Evolutionary conservation across 257 asterid species (phyloP), one percentile per base, ranked within the genome.

Genomic region (Nicotiana otophora): DNA sequence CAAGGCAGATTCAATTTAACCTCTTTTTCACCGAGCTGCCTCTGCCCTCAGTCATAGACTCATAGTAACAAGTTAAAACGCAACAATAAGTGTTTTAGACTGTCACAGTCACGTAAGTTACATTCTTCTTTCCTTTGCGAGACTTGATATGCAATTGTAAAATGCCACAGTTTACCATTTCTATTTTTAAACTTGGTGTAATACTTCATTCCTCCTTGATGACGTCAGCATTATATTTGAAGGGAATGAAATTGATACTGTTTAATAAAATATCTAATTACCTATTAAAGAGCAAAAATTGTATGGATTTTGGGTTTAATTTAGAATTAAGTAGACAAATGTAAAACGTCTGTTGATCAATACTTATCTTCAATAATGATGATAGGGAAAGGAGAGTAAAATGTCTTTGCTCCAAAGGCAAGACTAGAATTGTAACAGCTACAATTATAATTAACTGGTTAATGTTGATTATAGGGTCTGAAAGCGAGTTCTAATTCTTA

Each of bases 341-440:
- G 10, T 69, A 10, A 9, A 39, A 5, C 1, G 34, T 42, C 9
- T 42, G 78, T 20, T 42, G 33, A 39, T 61, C 76, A 42, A 60
- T 54, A 26, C 15, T 48, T 4, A 34, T 58, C 39, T 15, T 23
- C 11, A 10, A 3, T 61, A 31, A 34, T 79, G 3, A 74, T 26
- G 81, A 74, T 58, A 30, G 9, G 34, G 54, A 62, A 36, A 74
- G 65, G 48, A 19, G 12, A 39, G 0, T 16, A 55, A 28, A 26
- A 31, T 74, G 0, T 74, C 33, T 64, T 83, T 31, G 7, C 82
- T 53, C 85, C 83, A 36, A 67, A 78, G 80, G 57, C 55, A 78
- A 83, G 83, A 72, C 19, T 34, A 67, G 19, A 65, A 54, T 31
- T 68, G 57, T 23, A 15, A 46, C 6, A 63, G 4, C 39, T 63